These are phyloP conservation scores for Citrullus colocynthis DNA, from an alignment of 306 rosid genomes.

Conservation along the genomic window DNA sequence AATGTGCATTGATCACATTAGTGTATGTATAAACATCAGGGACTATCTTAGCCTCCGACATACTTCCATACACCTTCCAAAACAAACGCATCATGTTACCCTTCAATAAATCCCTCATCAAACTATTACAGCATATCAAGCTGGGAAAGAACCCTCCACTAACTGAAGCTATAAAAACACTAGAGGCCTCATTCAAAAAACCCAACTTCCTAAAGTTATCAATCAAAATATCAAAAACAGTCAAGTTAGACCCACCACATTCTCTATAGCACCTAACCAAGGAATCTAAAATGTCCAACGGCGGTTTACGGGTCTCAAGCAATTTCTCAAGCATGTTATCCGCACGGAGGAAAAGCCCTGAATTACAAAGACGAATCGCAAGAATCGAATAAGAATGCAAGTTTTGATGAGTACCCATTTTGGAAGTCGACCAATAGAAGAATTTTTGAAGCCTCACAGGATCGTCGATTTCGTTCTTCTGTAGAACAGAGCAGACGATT, in stretches of 20 bases:
- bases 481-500: slow-evolving; percentile 28
- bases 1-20: slow-evolving; percentile 29
- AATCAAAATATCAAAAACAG: slow-evolving; percentile 33
- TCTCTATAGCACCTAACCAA: slow-evolving; percentile 18
- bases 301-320: slow-evolving; percentile 17
- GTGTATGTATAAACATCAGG: slow-evolving; percentile 33
- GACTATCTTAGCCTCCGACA: slow-evolving; percentile 22
- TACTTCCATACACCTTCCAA: slow-evolving; percentile 37
- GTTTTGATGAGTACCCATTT: slow-evolving; percentile 24
- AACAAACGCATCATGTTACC: slow-evolving; percentile 21
- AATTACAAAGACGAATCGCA: slow-evolving; percentile 33
- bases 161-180: slow-evolving; percentile 24
- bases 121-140: slow-evolving; percentile 22
- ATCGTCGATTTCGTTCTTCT: slow-evolving; percentile 15
- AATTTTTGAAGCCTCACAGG: slow-evolving; percentile 28
- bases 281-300: slow-evolving; percentile 24
- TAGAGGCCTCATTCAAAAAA: slow-evolving; percentile 24
- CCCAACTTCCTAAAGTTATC: slow-evolving; percentile 23
- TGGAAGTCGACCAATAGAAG: slow-evolving; percentile 33
- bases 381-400: slow-evolving; percentile 29
- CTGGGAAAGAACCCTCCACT: slow-evolving; percentile 22
- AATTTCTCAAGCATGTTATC: slow-evolving; percentile 22
- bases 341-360: slow-evolving; percentile 14
- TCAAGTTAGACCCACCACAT: slow-evolving; percentile 13
- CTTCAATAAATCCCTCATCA: slow-evolving; percentile 33